Percentiles rank a stretch among this genome's conserved stretches.
phyloP scores from a whole-genome alignment of 179 eudicot species.

The Actinidia chinensis region DNA sequence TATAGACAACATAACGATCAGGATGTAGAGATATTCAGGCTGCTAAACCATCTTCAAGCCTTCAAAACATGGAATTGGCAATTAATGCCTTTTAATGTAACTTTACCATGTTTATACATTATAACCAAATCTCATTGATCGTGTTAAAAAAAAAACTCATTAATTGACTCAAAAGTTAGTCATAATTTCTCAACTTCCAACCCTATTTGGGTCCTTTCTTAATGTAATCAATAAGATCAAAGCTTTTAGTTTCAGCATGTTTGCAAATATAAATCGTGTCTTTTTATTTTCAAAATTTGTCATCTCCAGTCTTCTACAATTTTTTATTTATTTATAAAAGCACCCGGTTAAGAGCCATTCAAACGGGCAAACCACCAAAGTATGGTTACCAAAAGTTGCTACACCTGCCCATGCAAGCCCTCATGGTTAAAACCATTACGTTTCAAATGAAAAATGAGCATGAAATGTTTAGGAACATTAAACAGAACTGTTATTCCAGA shows the following conservation, averaged over 20 bases:
- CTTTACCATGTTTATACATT: too few relatives aligned
- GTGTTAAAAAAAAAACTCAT: too few relatives aligned
- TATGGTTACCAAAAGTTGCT: neutral
- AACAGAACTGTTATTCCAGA: too few relatives aligned
- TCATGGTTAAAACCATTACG: neutral
- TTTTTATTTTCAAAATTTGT: neutral
- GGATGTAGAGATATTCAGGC: neutral
- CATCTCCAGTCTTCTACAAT: neutral
- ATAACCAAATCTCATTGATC: too few relatives aligned
- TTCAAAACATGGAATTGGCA: neutral
- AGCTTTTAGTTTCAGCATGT: neutral
- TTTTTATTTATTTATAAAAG: too few relatives aligned
- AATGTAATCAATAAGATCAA: neutral
- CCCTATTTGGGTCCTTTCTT: neutral
- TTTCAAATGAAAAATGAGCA: too few relatives aligned
- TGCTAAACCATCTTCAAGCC: neutral
- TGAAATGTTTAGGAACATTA: too few relatives aligned
- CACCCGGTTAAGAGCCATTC: too few relatives aligned
- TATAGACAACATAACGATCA: neutral
- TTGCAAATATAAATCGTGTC: neutral
- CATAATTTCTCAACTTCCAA: neutral
- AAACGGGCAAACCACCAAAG: neutral
- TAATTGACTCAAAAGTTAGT: neutral
- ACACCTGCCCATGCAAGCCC: neutral
- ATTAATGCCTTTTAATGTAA: too few relatives aligned